Percentiles rank a stretch among this genome's conserved stretches.
phyloP scores from a whole-genome alignment of 2,329 filamentous ascomycete species.

The Cercospora sesami region DNA sequence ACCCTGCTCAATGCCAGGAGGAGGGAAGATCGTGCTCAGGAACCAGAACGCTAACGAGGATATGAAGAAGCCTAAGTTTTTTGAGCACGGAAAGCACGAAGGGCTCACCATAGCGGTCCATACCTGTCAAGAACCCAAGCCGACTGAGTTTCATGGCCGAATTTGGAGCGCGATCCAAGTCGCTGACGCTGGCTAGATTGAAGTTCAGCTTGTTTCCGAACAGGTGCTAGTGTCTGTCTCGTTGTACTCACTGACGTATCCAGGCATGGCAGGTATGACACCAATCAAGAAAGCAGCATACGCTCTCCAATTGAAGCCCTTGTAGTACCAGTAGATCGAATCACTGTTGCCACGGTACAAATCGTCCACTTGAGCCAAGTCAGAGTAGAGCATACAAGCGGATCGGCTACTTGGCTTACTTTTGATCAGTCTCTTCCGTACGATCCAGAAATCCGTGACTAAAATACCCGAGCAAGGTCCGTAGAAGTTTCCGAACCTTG shows the following conservation, averaged over 20 bases:
- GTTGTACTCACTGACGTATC: constrained; percentile 14
- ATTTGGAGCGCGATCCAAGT: constrained; percentile 15
- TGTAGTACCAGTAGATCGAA: constrained; percentile 34
- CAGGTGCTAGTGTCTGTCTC: accelerated
- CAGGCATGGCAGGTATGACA: constrained; percentile 21
- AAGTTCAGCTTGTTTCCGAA: not conserved
- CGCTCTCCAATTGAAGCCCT: constrained; percentile 32
- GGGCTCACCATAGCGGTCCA: not conserved
- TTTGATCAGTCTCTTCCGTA: constrained; percentile 29
- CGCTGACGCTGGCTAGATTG: constrained; percentile 3
- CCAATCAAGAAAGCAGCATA: constrained; percentile 31
- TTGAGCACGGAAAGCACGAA: not conserved
- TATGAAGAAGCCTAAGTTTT: constrained; percentile 12
- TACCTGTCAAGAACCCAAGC: constrained; percentile 18
- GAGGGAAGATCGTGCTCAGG: constrained; percentile 14
- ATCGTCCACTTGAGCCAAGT: constrained; percentile 25
- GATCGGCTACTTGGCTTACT: not conserved
- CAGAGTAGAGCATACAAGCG: not conserved
- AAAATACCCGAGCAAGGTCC: constrained; percentile 32
- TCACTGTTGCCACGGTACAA: constrained; percentile 28
- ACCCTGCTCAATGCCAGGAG: not conserved
- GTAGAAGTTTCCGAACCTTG: constrained; percentile 34
- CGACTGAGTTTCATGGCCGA: constrained; percentile 20
- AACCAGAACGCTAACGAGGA: constrained; percentile 9
- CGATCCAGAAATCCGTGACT: constrained; percentile 35